Base-by-base conservation (phyloP, 345 rosid genomes). In the Gossypium stocksii region DNA sequence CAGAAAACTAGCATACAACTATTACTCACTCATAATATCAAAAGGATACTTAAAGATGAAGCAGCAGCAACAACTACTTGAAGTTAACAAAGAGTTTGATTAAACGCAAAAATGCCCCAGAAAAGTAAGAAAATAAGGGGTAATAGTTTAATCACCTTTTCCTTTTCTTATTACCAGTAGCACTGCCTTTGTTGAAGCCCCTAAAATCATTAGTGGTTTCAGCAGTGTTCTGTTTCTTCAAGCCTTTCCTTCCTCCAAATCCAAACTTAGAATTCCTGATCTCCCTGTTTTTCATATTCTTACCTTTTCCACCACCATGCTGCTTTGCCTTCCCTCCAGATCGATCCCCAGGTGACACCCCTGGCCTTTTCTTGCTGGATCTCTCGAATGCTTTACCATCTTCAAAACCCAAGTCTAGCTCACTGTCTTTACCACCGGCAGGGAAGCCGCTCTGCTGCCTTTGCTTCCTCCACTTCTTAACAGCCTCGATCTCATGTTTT, bases 381-480 rank as follows among this genome's bases (percentile, higher is more conserved):
- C 86, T 89, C 78, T 84, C 86, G 44, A 90, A 90, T 20, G 75
- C 56, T 77, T 85, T 86, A 3, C 91, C 91, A 4, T 86, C 88
- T 45, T 86, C 90, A 25, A 94, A 94, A 54, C 83, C 78, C n/a
- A 92, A 85, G 60, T 85, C 88, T 59, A 82, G 59, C 16, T 85
- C 93, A 14, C 82, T 85, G 0, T 70, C 93, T 75, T 90, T 86
- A 72, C 83, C 86, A 2, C 76, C 83, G 9, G 79, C 83, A 76
- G 57, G 57, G 57, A 87, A 89, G 52, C 97, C 94, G n/a, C 93
- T 92, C 77, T 85, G 88, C 81, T 94, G 92, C 85, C 97, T 89
- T 81, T 88, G 94, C 78, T 94, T 90, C 84, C 97, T 87, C 93
- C 93, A 88, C 76, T 87, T 88, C 87, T 89, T 90, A 41, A 94